Evolutionary conservation across 441 rosid species (phyloP), one percentile per base, ranked within the genome.

Genomic region (Lepidium campestre): DNA sequence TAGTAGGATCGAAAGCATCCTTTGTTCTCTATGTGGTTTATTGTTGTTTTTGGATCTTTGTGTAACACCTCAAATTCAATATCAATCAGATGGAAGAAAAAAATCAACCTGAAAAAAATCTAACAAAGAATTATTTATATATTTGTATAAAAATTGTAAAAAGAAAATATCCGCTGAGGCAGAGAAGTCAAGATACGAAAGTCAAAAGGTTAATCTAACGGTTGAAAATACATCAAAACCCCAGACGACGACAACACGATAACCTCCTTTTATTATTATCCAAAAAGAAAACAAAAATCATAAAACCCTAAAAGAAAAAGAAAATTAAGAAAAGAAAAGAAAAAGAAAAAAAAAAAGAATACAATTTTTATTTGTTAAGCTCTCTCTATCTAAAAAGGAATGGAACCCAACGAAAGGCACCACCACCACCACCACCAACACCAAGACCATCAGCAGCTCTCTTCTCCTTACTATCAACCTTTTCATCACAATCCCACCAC

Each of bases 391-490:
- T 73, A 73, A 73, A 73, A 73, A 73, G 50, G 56, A 69, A 69
- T 74, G 78, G 78, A 74, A 74, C 78, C 78, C 12, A 63, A 68
- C 78, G 74, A 74, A 63, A 74, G 74, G 37, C 74, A 62, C 35
- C 73, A 74, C 49, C 77, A 73, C 19, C 73, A 62, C 25, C 73
- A 68, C 48, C 77, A 72, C 15, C 68, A 68, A 22, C 46, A 64
- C 15, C 69, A 49, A 42, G 57, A 64, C 9, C 60, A 57, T 12
- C 64, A 70, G 7, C 74, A 49, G 0, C 75, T 67, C 69, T 67
- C 58, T 73, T 54, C 68, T 55, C 68, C 73, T 67, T 73, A 57
- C 86, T 73, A 72, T 78, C 77, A 54, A 68, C 81, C 77, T 37
- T 73, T 66, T 56, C 57, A 49, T 22, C 59, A 72, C 57, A 62